Evolutionary conservation across 768 basidiomycete species (phyloP), one percentile per base, ranked within the genome.

Genomic region (Jaapia argillacea): DNA sequence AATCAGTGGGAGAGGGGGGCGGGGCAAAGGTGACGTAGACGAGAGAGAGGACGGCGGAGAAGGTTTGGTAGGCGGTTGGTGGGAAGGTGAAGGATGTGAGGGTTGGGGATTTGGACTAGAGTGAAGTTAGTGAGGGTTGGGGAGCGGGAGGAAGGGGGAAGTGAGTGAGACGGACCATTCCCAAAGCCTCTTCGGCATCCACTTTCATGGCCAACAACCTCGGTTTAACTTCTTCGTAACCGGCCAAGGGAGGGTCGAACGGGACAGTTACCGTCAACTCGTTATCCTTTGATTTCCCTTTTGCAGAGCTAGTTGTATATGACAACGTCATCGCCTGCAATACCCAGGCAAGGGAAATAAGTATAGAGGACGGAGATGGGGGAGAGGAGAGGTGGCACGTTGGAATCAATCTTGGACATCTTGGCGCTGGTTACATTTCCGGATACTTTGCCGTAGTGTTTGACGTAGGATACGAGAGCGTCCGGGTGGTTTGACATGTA

Each of bases 401-500:
- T 78, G 33, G 72, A 67, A 52, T 82, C 74, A 33, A 88, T 86
- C 2, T 67, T 65, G 6, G 70, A 69, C 85, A 88, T 84, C 57
- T 77, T 69, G 5, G 85, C 85, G n/a, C 71, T 70, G 2, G 60
- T 59, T 14, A 86, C 71, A 22, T 56, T 53, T 28, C 64, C 64
- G 23, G 71, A 69, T 18, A 86, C 70, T 49, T 81, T 77, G 6
- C 81, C 85, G 52, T 71, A 85, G 70, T 81, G 75, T 50, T 80
- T 84, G 33, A 82, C 84, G 51, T 88, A 91, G 3, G 84, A 84
- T 26, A 90, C 84, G 50, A 90, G 67, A 1, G 87, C 89, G 55
- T 89, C 86, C 0, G 83, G 83, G 53, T 89, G 88, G 48, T 67
- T 77, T 24, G 74, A 80, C 87, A 89, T 90, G 66, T 90, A 91